A percentile compares a stretch with the other conserved stretches of the same genome.
phyloP scores from a whole-genome alignment of 257 asterid species.

The Nicotiana tomentosiformis region DNA sequence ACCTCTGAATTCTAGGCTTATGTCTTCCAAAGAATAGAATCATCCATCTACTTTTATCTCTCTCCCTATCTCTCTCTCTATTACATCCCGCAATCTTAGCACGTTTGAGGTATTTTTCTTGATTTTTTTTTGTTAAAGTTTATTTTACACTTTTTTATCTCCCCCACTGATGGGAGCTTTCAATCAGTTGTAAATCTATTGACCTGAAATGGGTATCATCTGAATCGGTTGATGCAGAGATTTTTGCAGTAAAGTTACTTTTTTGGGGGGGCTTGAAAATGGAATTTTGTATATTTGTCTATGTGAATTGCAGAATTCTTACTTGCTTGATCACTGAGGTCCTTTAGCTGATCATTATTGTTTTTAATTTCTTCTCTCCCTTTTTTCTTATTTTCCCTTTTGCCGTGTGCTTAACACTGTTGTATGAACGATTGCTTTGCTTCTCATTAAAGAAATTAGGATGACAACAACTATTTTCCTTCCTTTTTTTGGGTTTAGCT shows the following conservation, averaged over 20 bases:
- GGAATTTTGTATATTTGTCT: not conserved
- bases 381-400: not conserved
- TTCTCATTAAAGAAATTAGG: slow-evolving; percentile 1
- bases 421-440: not conserved
- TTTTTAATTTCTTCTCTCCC: not conserved
- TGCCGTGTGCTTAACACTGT: not conserved
- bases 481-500: not conserved
- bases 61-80: slow-evolving; percentile 9
- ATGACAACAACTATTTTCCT: not conserved
- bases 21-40: slow-evolving; percentile 19
- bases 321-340: not conserved
- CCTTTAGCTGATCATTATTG: not conserved
- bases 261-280: not conserved
- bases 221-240: slow-evolving; percentile 3
- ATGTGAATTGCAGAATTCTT: not conserved
- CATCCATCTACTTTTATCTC: slow-evolving; percentile 14
- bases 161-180: not conserved
- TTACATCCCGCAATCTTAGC: not conserved
- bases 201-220: slow-evolving; percentile 8
- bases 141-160: not conserved
- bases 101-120: not conserved
- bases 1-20: slow-evolving; percentile 42
- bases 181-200: not conserved
- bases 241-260: not conserved
- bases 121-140: not conserved